Percentiles rank a stretch among this genome's conserved stretches.
These are phyloP conservation scores for Chlorella sp. DNA, from an alignment of 139 green algal species.

Conservation along the genomic window DNA sequence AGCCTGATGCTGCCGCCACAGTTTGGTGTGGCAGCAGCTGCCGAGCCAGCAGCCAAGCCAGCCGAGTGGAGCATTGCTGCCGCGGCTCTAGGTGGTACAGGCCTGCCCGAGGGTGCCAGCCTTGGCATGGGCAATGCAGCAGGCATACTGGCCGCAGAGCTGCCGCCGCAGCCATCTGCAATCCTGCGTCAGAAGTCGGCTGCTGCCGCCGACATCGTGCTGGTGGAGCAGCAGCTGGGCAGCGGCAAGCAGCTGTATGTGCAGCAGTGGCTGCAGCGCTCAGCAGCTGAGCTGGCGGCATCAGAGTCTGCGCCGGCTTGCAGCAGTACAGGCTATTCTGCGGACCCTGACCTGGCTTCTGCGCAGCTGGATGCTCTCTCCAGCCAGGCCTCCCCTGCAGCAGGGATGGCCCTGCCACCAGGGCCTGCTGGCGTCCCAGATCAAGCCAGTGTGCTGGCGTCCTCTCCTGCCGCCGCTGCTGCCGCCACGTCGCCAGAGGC, in stretches of 20 bases:
- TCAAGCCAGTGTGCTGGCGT: too few species aligned
- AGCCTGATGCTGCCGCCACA: conserved; percentile 7
- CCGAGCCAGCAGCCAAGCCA: background rate
- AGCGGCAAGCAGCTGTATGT: conserved; percentile 38
- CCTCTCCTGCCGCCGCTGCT: background rate
- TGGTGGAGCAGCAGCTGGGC: background rate
- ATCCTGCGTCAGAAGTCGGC: background rate
- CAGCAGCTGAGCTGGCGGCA: background rate
- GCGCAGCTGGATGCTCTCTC: background rate
- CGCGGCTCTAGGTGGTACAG: background rate
- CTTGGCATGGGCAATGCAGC: background rate
- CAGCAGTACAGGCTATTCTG: background rate
- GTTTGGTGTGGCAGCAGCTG: background rate
- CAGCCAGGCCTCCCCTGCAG: background rate
- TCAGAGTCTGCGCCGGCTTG: too few species aligned
- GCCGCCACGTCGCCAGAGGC: background rate
- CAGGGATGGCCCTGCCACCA: background rate
- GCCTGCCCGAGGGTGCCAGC: background rate
- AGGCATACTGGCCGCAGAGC: background rate
- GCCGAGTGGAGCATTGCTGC: background rate
- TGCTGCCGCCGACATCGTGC: background rate
- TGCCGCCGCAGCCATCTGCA: background rate
- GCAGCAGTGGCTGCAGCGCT: conserved; percentile 30
- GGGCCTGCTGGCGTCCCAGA: background rate
- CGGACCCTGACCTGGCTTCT: background rate